These are phyloP conservation scores for Coprinopsis marcescibilis DNA, from an alignment of 768 basidiomycete genomes.

Conservation along the genomic window DNA sequence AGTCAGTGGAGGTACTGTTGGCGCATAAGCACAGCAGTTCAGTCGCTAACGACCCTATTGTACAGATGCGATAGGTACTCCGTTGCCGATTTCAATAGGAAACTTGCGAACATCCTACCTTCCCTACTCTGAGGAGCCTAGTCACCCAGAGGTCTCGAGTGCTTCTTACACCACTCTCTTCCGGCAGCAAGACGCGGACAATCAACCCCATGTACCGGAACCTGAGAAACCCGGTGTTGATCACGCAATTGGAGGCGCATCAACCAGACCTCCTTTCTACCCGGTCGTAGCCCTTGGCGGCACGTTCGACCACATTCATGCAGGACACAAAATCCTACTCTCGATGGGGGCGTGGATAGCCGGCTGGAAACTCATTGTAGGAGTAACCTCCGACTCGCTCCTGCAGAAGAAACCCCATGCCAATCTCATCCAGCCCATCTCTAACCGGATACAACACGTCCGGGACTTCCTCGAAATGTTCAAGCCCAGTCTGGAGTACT, in stretches of 20 bases:
- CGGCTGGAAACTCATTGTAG: conserved; percentile 76
- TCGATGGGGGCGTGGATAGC: conserved; percentile 89
- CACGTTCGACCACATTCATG: conserved; percentile 96
- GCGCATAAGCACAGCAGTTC: not conserved
- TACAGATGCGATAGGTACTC: conserved; percentile 33
- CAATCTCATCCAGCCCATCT: conserved; percentile 59
- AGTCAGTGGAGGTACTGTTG: conserved; percentile 39
- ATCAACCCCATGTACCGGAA: no score
- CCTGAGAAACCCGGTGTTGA: no score
- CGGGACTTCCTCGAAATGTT: conserved; percentile 68
- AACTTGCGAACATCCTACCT: conserved; percentile 34
- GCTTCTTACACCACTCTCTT: no score
- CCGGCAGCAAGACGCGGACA: no score
- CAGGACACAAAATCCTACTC: conserved; percentile 94
- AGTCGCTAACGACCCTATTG: not conserved
- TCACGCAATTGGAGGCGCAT: not conserved
- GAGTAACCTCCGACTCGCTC: conserved; percentile 70
- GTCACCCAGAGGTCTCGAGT: no score
- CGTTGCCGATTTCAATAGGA: conserved; percentile 38
- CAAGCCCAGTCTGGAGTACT: conserved; percentile 55
- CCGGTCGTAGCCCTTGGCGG: conserved; percentile 88
- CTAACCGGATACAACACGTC: conserved; percentile 49
- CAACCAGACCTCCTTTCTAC: conserved; percentile 25
- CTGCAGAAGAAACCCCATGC: conserved; percentile 67
- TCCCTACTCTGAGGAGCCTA: conserved; percentile 22